These are phyloP conservation scores for Eucalyptus cloeziana DNA, from an alignment of 345 rosid species.

Conservation along the genomic window DNA sequence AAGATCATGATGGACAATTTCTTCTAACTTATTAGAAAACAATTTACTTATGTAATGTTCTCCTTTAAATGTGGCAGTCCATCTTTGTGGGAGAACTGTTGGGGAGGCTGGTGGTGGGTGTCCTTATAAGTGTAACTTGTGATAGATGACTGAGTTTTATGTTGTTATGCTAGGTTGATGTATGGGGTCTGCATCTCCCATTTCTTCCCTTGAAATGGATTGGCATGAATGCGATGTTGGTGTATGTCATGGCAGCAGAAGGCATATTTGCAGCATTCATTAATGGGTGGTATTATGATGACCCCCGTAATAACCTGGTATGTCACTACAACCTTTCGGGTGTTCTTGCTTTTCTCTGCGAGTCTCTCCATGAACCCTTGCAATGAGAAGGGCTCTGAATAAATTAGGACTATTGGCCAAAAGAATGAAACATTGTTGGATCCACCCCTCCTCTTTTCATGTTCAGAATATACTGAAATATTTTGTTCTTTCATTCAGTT, in stretches of 20 bases:
- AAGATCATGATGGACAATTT: not conserved
- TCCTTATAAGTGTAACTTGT: not conserved
- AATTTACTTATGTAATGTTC: not conserved
- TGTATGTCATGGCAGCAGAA: conserved; percentile 94
- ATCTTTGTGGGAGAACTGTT: not conserved
- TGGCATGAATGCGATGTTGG: conserved; percentile 93
- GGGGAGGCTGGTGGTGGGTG: not conserved
- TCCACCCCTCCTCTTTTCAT: not conserved
- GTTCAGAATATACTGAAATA: not conserved
- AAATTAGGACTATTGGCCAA: not conserved
- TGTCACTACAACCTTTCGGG: not conserved
- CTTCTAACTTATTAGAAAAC: not conserved
- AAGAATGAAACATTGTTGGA: not conserved
- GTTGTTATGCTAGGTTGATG: conserved; percentile 44
- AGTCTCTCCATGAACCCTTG: not conserved
- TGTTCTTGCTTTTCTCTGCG: not conserved
- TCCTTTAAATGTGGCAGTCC: not conserved
- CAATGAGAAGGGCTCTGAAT: not conserved
- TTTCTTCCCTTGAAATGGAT: conserved; percentile 79
- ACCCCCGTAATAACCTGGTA: conserved; percentile 67
- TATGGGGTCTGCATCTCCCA: conserved; percentile 21
- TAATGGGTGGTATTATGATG: conserved; percentile 74
- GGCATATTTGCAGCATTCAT: conserved; percentile 81
- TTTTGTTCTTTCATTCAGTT: not conserved
- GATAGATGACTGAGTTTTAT: not conserved